Evolutionary conservation across 2,329 filamentous ascomycete genomes (phyloP).

Genomic region (Nothopassalora personata): DNA sequence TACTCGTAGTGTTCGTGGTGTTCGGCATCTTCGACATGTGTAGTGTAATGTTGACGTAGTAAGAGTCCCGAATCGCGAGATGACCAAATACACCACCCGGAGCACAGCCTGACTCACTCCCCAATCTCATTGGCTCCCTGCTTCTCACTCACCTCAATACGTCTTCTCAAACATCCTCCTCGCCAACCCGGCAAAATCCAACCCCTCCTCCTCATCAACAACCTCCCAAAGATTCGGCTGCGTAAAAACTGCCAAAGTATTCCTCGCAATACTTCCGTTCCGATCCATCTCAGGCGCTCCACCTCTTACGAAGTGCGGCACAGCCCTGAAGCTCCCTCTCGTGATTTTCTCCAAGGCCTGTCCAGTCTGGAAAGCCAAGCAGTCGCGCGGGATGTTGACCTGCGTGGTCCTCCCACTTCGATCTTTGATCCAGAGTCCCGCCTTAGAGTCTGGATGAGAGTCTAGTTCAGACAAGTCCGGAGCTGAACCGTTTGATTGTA

Average conservation of each 20-base stretch:
- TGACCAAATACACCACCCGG: background rate
- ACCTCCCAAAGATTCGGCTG: conserved; percentile 85
- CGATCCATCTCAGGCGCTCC: conserved; percentile 24
- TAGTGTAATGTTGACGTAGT: background rate
- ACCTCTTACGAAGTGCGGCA: conserved; percentile 90
- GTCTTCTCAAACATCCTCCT: conserved; percentile 20
- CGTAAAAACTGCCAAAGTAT: conserved; percentile 93
- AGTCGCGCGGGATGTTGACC: conserved; percentile 83
- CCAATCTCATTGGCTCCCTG: background rate
- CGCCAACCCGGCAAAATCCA: conserved; percentile 20
- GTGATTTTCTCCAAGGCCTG: conserved; percentile 90
- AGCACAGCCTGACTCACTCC: background rate
- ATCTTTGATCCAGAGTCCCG: conserved; percentile 91
- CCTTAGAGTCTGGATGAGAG: conserved; percentile 71
- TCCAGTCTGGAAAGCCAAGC: conserved; percentile 92
- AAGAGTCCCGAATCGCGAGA: background rate
- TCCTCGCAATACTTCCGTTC: conserved; percentile 46
- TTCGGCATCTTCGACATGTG: no score
- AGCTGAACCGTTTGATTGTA: conserved; percentile 22
- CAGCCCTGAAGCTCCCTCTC: conserved; percentile 82
- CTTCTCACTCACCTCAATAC: conserved; percentile 8
- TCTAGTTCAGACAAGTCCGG: conserved; percentile 61
- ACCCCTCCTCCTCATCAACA: conserved; percentile 61
- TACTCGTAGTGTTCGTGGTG: no score
- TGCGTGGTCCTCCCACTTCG: conserved; percentile 78